Evolutionary conservation across 768 basidiomycete species (phyloP).

Genomic region (Jaapia argillacea): DNA sequence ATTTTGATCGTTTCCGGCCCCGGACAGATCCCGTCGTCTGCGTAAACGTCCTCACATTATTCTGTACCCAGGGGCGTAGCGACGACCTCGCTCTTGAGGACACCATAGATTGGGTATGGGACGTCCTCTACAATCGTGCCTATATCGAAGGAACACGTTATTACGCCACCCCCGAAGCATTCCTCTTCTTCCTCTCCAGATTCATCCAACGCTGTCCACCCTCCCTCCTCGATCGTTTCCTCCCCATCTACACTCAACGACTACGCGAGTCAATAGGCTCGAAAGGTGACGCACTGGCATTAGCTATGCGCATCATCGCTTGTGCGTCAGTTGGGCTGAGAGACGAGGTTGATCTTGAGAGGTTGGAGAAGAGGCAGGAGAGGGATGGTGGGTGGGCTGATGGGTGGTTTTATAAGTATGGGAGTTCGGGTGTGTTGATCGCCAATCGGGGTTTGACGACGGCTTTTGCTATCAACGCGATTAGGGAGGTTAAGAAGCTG

Average conservation of each 20-base stretch:
- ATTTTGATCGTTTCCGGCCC: conserved; percentile 7
- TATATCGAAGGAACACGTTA: conserved; percentile 40
- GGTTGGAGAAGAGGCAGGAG: conserved; percentile 32
- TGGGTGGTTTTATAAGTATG: conserved; percentile 47
- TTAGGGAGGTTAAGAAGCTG: too few relatives aligned
- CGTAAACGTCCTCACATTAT: conserved; percentile 33
- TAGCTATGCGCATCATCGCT: conserved; percentile 39
- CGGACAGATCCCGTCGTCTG: conserved; percentile 31
- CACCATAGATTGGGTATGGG: conserved; percentile 33
- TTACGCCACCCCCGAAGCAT: conserved; percentile 35
- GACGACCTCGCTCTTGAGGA: conserved; percentile 21
- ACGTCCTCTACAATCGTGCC: conserved; percentile 34
- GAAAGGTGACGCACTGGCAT: conserved; percentile 35
- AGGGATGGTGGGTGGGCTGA: conserved; percentile 40
- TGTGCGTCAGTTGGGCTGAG: conserved; percentile 28
- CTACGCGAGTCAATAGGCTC: conserved; percentile 35
- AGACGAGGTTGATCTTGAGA: conserved; percentile 29
- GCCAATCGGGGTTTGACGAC: conserved; percentile 42
- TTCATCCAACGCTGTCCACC: conserved; percentile 24
- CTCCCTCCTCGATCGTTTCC: conserved; percentile 20
- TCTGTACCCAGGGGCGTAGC: conserved; percentile 35
- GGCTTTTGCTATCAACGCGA: conserved; percentile 37
- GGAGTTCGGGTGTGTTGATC: conserved; percentile 31
- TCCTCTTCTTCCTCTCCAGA: conserved; percentile 35
- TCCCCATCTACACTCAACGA: conserved; percentile 27